These are phyloP conservation scores for Jacaranda mimosifolia DNA, from an alignment of 257 asterid genomes.

Conservation along the genomic window DNA sequence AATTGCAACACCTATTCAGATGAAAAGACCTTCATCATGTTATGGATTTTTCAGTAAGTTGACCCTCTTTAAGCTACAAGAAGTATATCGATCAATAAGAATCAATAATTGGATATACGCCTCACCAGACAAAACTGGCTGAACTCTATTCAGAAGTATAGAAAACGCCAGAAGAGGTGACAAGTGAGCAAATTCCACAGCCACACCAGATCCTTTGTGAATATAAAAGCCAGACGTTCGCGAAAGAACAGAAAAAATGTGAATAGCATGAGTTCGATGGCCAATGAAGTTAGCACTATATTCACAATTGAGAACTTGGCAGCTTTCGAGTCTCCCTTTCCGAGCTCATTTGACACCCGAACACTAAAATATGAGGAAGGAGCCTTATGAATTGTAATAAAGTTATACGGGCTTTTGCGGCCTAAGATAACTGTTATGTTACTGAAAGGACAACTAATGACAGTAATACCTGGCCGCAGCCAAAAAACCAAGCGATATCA, in stretches of 20 bases:
- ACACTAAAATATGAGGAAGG: too few relatives aligned
- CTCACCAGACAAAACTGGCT: constrained; percentile 74
- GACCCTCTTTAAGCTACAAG: background rate
- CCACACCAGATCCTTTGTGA: constrained; percentile 58
- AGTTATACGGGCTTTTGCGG: background rate
- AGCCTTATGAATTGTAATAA: background rate
- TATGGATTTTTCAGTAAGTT: background rate
- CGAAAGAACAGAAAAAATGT: constrained; percentile 65
- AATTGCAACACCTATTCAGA: constrained; percentile 60
- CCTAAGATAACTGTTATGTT: background rate
- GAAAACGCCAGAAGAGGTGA: constrained; percentile 75
- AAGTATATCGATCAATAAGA: background rate
- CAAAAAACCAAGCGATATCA: constrained; percentile 76
- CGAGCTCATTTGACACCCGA: constrained; percentile 77
- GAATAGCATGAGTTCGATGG: constrained; percentile 53
- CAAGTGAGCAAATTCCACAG: constrained; percentile 53
- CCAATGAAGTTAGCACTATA: constrained; percentile 55
- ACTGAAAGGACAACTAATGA: too few relatives aligned
- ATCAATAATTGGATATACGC: background rate
- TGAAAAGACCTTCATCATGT: too few relatives aligned
- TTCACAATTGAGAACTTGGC: constrained; percentile 61
- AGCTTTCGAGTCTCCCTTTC: constrained; percentile 67
- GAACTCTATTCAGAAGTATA: constrained; percentile 67
- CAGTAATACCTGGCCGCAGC: constrained; percentile 68
- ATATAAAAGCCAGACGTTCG: constrained; percentile 61